Conservation (phyloP, 352 stramenopile species). For the Plasmopara halstedii region DNA sequence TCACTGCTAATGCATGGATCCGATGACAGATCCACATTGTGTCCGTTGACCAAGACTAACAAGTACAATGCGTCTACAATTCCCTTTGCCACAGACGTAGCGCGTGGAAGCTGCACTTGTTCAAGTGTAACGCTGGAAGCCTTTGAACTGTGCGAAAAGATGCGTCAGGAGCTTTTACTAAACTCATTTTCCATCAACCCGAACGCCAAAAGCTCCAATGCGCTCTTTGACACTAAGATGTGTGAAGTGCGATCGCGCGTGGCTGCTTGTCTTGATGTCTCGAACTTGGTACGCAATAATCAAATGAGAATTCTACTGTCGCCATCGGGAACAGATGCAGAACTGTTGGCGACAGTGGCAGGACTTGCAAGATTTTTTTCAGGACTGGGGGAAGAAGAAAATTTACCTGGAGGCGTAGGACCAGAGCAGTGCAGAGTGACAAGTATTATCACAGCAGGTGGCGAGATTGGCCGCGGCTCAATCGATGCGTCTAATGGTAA, state of each 20-base stretch:
- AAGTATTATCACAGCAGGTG: slow-evolving; percentile 74
- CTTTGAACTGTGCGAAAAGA: slow-evolving; percentile 54
- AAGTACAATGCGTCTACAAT: slow-evolving; percentile 86
- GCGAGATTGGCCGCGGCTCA: slow-evolving; percentile 80
- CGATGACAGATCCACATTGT: slow-evolving; percentile 78
- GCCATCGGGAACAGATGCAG: slow-evolving; percentile 80
- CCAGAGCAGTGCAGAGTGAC: slow-evolving; percentile 52
- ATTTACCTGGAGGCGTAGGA: slow-evolving; percentile 15
- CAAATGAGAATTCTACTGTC: slow-evolving; percentile 57
- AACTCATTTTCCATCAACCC: slow-evolving; percentile 79
- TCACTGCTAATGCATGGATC: slow-evolving; percentile 75
- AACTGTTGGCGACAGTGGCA: slow-evolving; percentile 69
- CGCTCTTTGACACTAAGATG: slow-evolving; percentile 71
- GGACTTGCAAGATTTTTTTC: slow-evolving; percentile 59
- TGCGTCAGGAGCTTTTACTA: slow-evolving; percentile 68
- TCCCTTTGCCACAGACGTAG: slow-evolving; percentile 49
- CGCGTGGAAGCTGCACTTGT: slow-evolving; percentile 79
- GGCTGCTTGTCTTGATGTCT: slow-evolving; percentile 46
- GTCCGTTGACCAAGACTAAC: slow-evolving; percentile 73
- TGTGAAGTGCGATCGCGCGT: slow-evolving; percentile 38
- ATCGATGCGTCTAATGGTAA: slow-evolving; percentile 59
- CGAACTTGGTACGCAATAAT: slow-evolving; percentile 43
- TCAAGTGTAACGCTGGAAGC: slow-evolving; percentile 64
- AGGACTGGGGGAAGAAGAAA: slow-evolving; percentile 26
- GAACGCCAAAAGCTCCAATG: slow-evolving; percentile 56